Percentiles rank a stretch among this genome's conserved stretches.
Conservation (phyloP, 2,329 filamentous ascomycete species). For the Seiridium unicorne region DNA sequence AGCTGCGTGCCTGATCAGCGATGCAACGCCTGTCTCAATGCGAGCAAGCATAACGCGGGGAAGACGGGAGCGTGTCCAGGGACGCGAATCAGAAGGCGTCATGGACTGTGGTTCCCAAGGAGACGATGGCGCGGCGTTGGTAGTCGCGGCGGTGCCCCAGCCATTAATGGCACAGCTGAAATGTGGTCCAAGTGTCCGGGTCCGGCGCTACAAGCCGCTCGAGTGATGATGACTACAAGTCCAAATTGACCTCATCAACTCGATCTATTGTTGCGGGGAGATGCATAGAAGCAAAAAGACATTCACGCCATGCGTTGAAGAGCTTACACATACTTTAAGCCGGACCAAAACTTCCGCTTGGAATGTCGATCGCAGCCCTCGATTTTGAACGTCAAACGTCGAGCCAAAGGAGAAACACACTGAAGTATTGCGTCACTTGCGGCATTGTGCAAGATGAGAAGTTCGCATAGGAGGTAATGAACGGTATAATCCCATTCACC, state of each 20-base stretch:
- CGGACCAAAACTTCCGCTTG: background rate
- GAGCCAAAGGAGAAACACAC: too few species aligned
- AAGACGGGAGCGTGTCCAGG: background rate
- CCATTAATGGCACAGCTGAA: background rate
- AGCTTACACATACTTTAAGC: background rate
- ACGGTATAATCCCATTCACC: too few species aligned
- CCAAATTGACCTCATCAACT: background rate
- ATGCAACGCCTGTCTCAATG: background rate
- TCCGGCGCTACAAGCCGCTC: background rate
- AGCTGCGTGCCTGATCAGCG: background rate
- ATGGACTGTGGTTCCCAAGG: background rate
- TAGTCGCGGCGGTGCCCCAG: too few species aligned
- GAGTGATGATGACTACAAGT: slow-evolving; percentile 1
- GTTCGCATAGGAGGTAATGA: too few species aligned
- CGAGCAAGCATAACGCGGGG: background rate
- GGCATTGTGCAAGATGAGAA: too few species aligned
- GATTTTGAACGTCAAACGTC: too few species aligned
- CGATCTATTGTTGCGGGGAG: background rate
- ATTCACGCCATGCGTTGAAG: background rate
- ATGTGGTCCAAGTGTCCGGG: background rate
- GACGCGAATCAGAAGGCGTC: background rate
- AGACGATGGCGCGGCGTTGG: background rate
- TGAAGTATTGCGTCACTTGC: too few species aligned
- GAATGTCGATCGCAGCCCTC: too few species aligned
- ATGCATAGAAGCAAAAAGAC: background rate